A percentile compares a stretch with the other conserved stretches of the same genome.
Evolutionary conservation across 768 basidiomycete species (phyloP).

Genomic region (Bullera alba): DNA sequence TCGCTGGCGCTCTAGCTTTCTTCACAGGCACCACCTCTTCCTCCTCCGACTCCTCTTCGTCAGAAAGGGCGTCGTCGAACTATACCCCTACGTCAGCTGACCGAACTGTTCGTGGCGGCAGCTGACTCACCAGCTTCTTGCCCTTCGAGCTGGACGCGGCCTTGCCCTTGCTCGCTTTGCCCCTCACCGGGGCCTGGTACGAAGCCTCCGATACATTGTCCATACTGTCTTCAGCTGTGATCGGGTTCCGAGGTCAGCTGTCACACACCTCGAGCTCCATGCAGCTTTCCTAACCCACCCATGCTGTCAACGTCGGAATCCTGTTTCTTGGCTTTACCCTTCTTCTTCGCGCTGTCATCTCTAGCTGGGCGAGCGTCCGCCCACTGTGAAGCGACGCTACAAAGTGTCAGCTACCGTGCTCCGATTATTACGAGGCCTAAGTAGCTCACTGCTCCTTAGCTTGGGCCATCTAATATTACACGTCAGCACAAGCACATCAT

Average conservation of each 20-base stretch:
- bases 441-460: conserved; percentile 42
- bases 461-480: conserved; percentile 27
- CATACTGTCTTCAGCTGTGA: conserved; percentile 7
- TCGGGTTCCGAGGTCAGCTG: conserved; percentile 70
- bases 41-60: conserved; percentile 39
- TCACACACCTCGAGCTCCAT: conserved; percentile 45
- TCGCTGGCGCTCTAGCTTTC: conserved; percentile 49
- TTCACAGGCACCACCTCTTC: conserved; percentile 26
- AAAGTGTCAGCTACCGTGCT: not conserved
- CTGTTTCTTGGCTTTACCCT: conserved; percentile 18
- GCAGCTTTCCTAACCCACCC: conserved; percentile 28
- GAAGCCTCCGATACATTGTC: conserved; percentile 54
- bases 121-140: conserved; percentile 36
- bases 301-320: conserved; percentile 44
- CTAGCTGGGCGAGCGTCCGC: conserved; percentile 13
- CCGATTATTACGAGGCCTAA: not conserved
- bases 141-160: conserved; percentile 21
- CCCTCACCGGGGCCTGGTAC: conserved; percentile 47
- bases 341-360: conserved; percentile 9
- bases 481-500: conserved; percentile 5
- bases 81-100: conserved; percentile 1
- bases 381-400: conserved; percentile 23
- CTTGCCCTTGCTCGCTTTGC: conserved; percentile 34
- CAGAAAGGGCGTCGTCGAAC: conserved; percentile 33
- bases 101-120: not conserved